Evolutionary conservation across 2,329 filamentous ascomycete species (phyloP), one percentile per base, ranked within the genome.

Genomic region (Microsporum audouinii): DNA sequence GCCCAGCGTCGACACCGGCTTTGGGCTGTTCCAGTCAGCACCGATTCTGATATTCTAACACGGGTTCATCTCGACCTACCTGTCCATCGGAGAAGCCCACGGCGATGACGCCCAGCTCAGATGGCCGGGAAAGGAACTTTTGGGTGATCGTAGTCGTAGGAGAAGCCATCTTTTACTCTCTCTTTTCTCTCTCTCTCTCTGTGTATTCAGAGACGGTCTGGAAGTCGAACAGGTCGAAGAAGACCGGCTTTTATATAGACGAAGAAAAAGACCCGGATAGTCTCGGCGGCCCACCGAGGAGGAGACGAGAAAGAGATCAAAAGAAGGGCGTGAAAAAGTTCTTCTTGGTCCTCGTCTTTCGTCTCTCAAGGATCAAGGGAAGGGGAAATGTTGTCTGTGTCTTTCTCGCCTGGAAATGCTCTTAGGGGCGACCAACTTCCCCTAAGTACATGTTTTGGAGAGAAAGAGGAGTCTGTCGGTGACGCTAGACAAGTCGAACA

Each of bases 31-130:
- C 17, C 27, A 8, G 34, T 43, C 14, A 51, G 45, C 5, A 23
- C 10, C 17, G 17, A 17, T 17, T 17, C 17, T 17, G 17, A 17
- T 17, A 17, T 17, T 17, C 17, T 17, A 17, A 17, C 17, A 17
- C 17, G 17, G 23, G 36, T 17, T 12, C 23, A 5, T 8, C 27
- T 4, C 57, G 59, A 69, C 80, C 68, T 84, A 94, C 91, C 84
- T 96, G 94, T 61, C 94, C 94, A 66, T 92, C 92, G 60, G 91
- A 95, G 80, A 97, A 99, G 65, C 92, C 92, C 41, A 97, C 94
- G 57, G 92, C 91, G 41, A 97, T 90, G 61, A 99, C 83, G 64
- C 92, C 94, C 65, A 99, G 81, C 70, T 97, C 86, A 71, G 88
- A 82, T 36, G 85, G 83, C 71, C 86, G 81, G 65, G 86, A 80